Conservation (phyloP, 2,329 filamentous ascomycete genomes). For the Fusarium sp. region DNA sequence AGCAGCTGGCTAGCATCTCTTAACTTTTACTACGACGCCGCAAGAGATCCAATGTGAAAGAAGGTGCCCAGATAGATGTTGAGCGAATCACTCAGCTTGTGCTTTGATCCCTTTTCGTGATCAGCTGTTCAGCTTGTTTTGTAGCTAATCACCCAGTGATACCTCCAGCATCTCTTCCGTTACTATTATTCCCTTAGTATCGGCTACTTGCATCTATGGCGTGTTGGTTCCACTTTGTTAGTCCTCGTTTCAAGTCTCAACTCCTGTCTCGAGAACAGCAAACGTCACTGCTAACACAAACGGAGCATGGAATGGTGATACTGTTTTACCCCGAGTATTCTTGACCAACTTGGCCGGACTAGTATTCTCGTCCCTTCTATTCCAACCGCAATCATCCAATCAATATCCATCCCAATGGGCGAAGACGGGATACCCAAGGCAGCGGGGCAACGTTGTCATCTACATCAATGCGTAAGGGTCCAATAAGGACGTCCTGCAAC, state of each 20-base stretch:
- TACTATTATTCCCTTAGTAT: background rate
- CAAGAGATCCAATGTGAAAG: constrained; percentile 2
- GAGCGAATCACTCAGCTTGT: constrained; percentile 11
- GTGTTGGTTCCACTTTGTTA: constrained; percentile 30
- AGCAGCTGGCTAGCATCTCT: background rate
- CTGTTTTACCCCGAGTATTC: constrained; percentile 2
- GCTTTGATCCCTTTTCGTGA: constrained; percentile 10
- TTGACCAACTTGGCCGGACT: constrained; percentile 5
- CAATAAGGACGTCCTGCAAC: constrained; percentile 25
- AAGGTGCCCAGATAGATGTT: background rate
- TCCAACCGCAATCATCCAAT: constrained; percentile 24
- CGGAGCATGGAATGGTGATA: constrained; percentile 15
- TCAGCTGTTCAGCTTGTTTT: constrained; percentile 2
- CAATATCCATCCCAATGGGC: background rate
- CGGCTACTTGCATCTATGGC: constrained; percentile 30
- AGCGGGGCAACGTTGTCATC: constrained; percentile 25
- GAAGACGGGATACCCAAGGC: constrained; percentile 38
- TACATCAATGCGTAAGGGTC: constrained; percentile 19
- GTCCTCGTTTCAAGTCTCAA: constrained; percentile 4
- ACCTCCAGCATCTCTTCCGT: background rate
- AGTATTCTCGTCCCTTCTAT: constrained; percentile 27
- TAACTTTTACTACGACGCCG: background rate
- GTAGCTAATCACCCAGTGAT: constrained; percentile 2
- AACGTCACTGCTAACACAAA: constrained; percentile 17
- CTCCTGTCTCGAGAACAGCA: background rate